Evolutionary conservation across 2,329 filamentous ascomycete genomes (phyloP).

Genomic region (Alternaria triticimaculans): DNA sequence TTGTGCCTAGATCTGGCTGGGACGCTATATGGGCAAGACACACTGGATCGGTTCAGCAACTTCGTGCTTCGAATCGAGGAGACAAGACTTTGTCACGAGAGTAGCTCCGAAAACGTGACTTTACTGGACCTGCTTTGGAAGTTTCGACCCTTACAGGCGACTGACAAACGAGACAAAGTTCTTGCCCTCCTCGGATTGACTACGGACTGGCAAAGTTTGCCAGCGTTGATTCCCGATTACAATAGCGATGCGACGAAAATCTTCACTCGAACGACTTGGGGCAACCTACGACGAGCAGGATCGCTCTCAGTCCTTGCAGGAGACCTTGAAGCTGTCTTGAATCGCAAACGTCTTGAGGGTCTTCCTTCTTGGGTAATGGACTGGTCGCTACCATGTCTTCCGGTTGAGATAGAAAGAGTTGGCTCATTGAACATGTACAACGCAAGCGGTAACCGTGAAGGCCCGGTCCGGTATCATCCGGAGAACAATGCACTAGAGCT

Average conservation of each 20-base stretch:
- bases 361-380: slow-evolving; percentile 31
- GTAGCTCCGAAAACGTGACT: slow-evolving; percentile 3
- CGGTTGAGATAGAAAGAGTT: slow-evolving; percentile 21
- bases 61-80: slow-evolving; percentile 23
- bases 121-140: slow-evolving; percentile 24
- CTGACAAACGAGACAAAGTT: slow-evolving; percentile 28
- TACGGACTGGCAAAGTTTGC: slow-evolving; percentile 18
- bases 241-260: neutral
- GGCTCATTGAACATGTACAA: slow-evolving; percentile 21
- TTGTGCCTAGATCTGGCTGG: slow-evolving; percentile 13
- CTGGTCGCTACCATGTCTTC: slow-evolving; percentile 27
- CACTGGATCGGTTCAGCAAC: slow-evolving; percentile 20
- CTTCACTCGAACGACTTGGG: slow-evolving; percentile 12
- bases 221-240: slow-evolving; percentile 21
- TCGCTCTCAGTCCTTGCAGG: slow-evolving; percentile 22
- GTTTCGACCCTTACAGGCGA: slow-evolving; percentile 25
- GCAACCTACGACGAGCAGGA: slow-evolving; percentile 12
- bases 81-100: slow-evolving; percentile 10
- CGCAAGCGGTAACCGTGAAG: slow-evolving; percentile 9
- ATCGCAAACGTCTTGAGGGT: slow-evolving; percentile 17
- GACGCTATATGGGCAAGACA: slow-evolving; percentile 11
- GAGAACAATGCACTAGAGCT: slow-evolving; percentile 13
- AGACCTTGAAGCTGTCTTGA: slow-evolving; percentile 21
- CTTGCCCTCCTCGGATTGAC: slow-evolving; percentile 25
- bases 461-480: slow-evolving; percentile 1